These are phyloP conservation scores for Lachnellula subtilissima DNA, from an alignment of 2,329 filamentous ascomycete genomes.

Conservation along the genomic window DNA sequence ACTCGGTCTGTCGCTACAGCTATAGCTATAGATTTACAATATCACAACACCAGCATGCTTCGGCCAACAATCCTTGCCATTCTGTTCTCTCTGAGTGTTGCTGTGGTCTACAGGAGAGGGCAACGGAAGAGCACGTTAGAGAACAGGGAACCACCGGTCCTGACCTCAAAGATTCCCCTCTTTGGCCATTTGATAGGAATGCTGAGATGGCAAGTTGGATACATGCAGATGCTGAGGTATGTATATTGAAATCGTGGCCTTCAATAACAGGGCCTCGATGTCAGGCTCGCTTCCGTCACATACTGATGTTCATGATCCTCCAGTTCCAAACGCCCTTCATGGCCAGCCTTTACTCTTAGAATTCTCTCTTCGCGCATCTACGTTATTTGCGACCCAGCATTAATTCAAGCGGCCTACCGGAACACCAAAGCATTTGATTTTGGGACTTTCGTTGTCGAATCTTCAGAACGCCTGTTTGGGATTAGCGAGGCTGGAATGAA, in stretches of 20 bases:
- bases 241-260: slow-evolving; percentile 27
- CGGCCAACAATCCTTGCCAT: slow-evolving; percentile 2
- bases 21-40: slow-evolving; percentile 1
- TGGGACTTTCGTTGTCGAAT: slow-evolving; percentile 38
- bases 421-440: slow-evolving; percentile 39
- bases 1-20: not conserved
- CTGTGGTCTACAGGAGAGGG: slow-evolving; percentile 5
- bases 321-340: slow-evolving; percentile 22
- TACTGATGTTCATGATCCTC: not conserved
- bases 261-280: not conserved
- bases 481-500: slow-evolving; percentile 32
- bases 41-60: slow-evolving; percentile 3
- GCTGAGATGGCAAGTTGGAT: slow-evolving; percentile 34
- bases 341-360: slow-evolving; percentile 40
- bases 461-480: slow-evolving; percentile 36
- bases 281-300: not conserved
- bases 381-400: slow-evolving; percentile 38
- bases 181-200: slow-evolving; percentile 44
- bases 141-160: slow-evolving; percentile 37
- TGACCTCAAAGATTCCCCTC: slow-evolving; percentile 39
- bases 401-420: slow-evolving; percentile 39
- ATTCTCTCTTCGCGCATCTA: slow-evolving; percentile 43
- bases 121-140: slow-evolving; percentile 1
- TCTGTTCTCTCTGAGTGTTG: slow-evolving; percentile 4
- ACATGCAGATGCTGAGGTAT: slow-evolving; percentile 37